Evolutionary conservation across 1,284 basidiomycete species (phyloP), one percentile per base, ranked within the genome.

Genomic region (Cryptococcus sp.): DNA sequence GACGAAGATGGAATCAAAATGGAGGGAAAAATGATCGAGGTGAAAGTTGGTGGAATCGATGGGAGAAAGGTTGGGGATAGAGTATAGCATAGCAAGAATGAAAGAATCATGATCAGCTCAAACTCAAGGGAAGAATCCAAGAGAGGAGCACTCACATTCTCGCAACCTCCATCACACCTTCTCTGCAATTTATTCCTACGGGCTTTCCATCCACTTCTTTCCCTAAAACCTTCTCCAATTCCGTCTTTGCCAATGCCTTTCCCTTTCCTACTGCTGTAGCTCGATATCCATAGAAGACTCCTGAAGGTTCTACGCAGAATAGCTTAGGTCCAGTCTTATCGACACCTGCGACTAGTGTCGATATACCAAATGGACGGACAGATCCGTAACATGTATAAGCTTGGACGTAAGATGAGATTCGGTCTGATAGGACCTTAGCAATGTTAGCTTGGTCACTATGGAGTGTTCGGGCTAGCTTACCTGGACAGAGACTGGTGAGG

Each of bases 351-450:
- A 98, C 79, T 70, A 99, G 88, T 30, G 93, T 87, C 65, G 91
- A 92, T 64, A 95, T 86, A 13, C 96, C 96, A 66, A 98, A 98
- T 0, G 96, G 96, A 32, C 96, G 86, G 36, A 98, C 96, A 31
- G 94, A 97, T 0, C 94, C 97, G 78, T 98, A 98, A 51, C 97
- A 86, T 6, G 96, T 98, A 79, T 97, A 98, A 23, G 89, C 87
- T 79, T 98, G 96, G 3, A 92, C 87, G 74, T 93, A 97, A 41
- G 86, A 82, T 0, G 89, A 88, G 46, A 98, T 72, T 57, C 94
- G 88, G 71, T 92, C 88, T 50, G 89, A 85, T 45, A 98, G 78
- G 49, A 83, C 80, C 89, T 23, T 23, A 23, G 23, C 23, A 23
- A 23, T 23, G 23, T 23, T 96, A 67, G 3, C 56, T 46, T 5